phyloP scores from a whole-genome alignment of 73 alveolate species.

The Tetrahymena elliotti region DNA sequence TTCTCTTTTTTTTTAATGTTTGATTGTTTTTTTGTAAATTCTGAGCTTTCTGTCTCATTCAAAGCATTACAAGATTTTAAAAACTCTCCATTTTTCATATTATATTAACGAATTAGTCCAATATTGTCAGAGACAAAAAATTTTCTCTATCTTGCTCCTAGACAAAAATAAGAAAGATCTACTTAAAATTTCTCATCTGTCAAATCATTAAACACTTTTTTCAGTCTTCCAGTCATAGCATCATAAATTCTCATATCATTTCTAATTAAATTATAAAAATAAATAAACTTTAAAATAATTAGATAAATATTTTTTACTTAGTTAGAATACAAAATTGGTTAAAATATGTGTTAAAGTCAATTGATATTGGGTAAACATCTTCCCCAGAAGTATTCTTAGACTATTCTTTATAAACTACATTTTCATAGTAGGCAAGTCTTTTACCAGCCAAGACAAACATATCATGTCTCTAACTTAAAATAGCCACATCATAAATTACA shows the following conservation, averaged over 20 bases:
- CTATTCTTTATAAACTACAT: conserved; percentile 26
- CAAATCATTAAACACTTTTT: conserved; percentile 70
- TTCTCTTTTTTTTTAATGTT: conserved; percentile 49
- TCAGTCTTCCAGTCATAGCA: conserved; percentile 76
- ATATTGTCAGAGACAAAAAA: conserved; percentile 78
- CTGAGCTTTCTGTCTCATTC: conserved; percentile 55
- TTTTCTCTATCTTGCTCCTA: conserved; percentile 83
- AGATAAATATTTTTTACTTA: background rate
- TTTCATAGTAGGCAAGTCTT: conserved; percentile 13
- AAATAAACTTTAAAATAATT: background rate
- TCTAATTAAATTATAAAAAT: background rate
- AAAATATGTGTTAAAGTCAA: conserved; percentile 79
- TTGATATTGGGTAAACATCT: conserved; percentile 74
- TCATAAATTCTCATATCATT: conserved; percentile 83
- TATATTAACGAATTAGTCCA: conserved; percentile 80
- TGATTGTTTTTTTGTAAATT: conserved; percentile 45
- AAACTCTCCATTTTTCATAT: conserved; percentile 79
- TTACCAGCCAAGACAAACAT: conserved; percentile 36
- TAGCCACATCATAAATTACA: conserved; percentile 2
- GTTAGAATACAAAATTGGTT: conserved; percentile 58
- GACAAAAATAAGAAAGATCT: conserved; percentile 66
- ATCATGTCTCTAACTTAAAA: conserved; percentile 3
- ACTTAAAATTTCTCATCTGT: conserved; percentile 72
- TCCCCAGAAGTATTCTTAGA: conserved; percentile 16
- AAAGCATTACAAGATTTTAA: conserved; percentile 26